Base-by-base conservation (phyloP, 148 eudicot genomes). In the Amaranthus hypochondriacus region DNA sequence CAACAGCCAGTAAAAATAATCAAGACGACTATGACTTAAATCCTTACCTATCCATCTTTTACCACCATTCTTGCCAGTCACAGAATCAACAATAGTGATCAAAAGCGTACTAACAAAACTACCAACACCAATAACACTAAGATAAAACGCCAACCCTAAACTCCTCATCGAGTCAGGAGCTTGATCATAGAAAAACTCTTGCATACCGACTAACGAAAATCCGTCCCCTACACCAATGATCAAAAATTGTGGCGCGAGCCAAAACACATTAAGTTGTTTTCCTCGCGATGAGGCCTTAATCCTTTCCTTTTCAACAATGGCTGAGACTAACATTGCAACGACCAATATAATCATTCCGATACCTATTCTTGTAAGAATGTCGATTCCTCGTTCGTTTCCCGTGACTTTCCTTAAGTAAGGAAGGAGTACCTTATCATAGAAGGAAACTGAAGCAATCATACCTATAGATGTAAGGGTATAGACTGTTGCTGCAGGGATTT, bases 111-210 rank as follows among this genome's bases (percentile, higher is more conserved):
- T 84, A 42, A 79, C 18, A 53, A 87, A 89, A 49, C 80, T 84
- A 13, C 84, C 85, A 0, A 77, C 91, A 1, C 91, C 95, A 1
- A 86, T 73, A 28, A 84, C 89, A 61, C 91, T 83, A 1, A 87
- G 83, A 51, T 86, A 89, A 18, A 89, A 71, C 0, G 86, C 91
- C 64, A 90, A 78, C 10, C 94, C 94, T 15, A 86, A 39, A 62
- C 94, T 86, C 68, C 91, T 81, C 94, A 89, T 89, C 0, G 91
- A 78, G 44, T 90, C 85, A 0, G 95, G 95, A 9, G 88, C 89
- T 74, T 90, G 89, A 21, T 90, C 91, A n/a, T 87, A 90, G 75
- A 87, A 87, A 54, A 78, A 90, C 77, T 90, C 91, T 71, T 90
- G 95, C 80, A 90, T 71, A 0, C 95, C 95, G 4, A 90, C 89